Evolutionary conservation across 495 filamentous ascomycete species (phyloP), one percentile per base, ranked within the genome.

Genomic region (Podospora bellae-mahoneyi): DNA sequence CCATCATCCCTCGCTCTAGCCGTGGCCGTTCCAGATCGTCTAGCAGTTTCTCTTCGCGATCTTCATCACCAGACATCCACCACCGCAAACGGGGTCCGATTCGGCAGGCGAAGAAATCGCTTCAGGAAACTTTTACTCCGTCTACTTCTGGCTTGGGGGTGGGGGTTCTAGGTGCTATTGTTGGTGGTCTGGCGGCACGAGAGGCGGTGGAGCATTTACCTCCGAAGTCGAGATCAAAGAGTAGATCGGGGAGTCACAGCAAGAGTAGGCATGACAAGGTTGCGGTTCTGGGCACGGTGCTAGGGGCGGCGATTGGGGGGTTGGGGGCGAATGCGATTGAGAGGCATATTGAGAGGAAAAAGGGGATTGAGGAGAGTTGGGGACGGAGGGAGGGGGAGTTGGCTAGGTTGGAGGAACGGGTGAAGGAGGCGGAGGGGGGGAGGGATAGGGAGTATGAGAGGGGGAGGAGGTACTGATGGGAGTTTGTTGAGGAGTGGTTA

Each of bases 291-390:
- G 76, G 76, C 19, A 82, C 82, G 6, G 70, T 82, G 10, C 76
- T 83, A 1, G 82, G 82, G 6, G 82, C 81, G 3, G 79, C 79
- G 28, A 78, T 83, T 6, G 82, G 80, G 5, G 82, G 80, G 65
- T 65, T 84, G 44, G 79, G 80, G 1, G 81, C 80, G 20, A 84
- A 84, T 68, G 81, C 79, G 15, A 72, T 84, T 56, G 81, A 81
- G 77, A 79, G 78, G 72, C 68, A 74, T 64, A 57, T 83, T 32
- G 80, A 83, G 48, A 23, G 20, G 66, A 34, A 30, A 9, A 60
- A 58, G 26, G 53, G 61, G 58, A 20, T 62, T 58, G 60, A 56
- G 34, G 23, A 56, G 55, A 55, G 27, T 9, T 55, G 32, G 69
- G 28, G 62, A n/a, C 28, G 34, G 68, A 57, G 57, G 56, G 19